Evolutionary conservation across 192 early-diverging fungal species (phyloP), one percentile per base, ranked within the genome.

Genomic region (Umbelopsis sp.): DNA sequence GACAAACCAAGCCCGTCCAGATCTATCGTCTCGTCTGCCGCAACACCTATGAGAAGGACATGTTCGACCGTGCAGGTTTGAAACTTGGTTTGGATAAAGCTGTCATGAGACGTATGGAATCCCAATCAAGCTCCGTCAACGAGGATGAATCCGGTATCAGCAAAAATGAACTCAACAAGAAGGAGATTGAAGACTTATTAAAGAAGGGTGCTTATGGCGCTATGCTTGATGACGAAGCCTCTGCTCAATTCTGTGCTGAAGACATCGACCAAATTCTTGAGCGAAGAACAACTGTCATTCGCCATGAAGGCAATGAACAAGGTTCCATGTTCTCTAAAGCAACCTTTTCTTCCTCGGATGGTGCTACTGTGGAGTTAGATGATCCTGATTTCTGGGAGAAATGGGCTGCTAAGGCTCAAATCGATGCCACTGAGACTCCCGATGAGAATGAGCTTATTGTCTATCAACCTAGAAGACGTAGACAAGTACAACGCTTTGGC

Each of bases 341-440:
- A 0, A 91, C 91, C 1, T 95, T 95, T 69, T 80, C 87, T 4
- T 73, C 84, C 2, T 74, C 78, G 4, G 74, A 73, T 48, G 51
- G 55, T 49, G 81, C 78, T 47, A 84, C 88, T 61, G 85, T 95
- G 1, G 91, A 93, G 58, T 79, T 95, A 11, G 88, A 95, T 68
- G 93, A 95, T 73, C 92, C 93, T 25, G 84, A 93, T 64, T 95
- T 95, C 75, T 95, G 93, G 93, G 92, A 94, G 69, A 95, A 95
- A 73, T 88, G 92, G 79, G 93, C 93, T 2, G 79, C 89, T 48
- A 81, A 87, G 48, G 92, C 92, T 48, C 82, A 94, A 46, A 80
- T 95, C 16, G 84, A 93, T 48, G 79, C 90, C 8, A 82, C 81
- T 3, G 82, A 87, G 13, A 70, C 76, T 9, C 74, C 83, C 0